Conservation (phyloP, 257 asterid species). For the Solanum paucissectum region DNA sequence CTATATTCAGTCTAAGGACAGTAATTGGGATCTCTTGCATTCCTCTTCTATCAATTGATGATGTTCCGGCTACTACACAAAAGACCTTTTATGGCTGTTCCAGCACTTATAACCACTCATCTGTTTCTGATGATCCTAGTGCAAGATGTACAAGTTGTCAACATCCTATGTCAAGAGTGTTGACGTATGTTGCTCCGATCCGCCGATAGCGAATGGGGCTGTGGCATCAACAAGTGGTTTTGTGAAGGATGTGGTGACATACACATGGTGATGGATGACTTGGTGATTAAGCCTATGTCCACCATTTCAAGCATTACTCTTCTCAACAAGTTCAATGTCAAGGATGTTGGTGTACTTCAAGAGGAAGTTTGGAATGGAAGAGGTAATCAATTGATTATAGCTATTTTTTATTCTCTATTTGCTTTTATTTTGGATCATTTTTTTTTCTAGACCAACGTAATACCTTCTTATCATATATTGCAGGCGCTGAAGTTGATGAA, state of each 20-base stretch:
- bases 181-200: background rate
- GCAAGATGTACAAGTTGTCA: rapidly evolving
- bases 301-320: background rate
- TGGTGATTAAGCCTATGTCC: background rate
- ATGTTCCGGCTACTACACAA: background rate
- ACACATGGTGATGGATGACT: background rate
- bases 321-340: background rate
- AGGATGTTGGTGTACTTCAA: background rate
- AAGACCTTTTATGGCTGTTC: background rate
- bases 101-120: rapidly evolving
- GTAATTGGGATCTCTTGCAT: background rate
- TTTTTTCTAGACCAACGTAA: background rate
- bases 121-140: background rate
- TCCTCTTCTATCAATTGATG: background rate
- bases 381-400: background rate
- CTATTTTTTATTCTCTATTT: background rate
- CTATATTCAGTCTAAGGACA: background rate
- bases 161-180: rapidly evolving
- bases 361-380: background rate
- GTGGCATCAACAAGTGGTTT: background rate
- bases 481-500: background rate
- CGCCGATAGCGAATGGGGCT: rapidly evolving
- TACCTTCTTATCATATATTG: background rate
- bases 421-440: background rate
- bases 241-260: background rate